phyloP scores from a whole-genome alignment of 108 stramenopile genomes.

The Heterococcus sp. region DNA sequence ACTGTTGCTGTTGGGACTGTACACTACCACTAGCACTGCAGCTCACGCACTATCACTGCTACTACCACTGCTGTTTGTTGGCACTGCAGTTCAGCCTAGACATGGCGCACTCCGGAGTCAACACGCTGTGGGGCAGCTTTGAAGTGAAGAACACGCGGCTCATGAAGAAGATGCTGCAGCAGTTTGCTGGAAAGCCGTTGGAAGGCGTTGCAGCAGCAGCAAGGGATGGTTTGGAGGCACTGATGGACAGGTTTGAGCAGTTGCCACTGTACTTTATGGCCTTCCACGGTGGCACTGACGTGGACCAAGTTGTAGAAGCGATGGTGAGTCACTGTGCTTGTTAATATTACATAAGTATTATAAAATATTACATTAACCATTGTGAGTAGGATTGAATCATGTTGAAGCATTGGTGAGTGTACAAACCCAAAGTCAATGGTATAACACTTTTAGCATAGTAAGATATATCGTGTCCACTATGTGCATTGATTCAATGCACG shows the following conservation, averaged over 20 bases:
- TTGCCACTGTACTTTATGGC: constrained; percentile 88
- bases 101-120: constrained; percentile 80
- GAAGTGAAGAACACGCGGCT: constrained; percentile 89
- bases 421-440: too few species aligned
- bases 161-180: constrained; percentile 83
- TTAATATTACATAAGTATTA: background rate
- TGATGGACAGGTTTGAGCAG: constrained; percentile 76
- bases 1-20: too few species aligned
- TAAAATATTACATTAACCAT: too few species aligned
- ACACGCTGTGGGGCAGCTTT: constrained; percentile 91
- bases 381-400: too few species aligned
- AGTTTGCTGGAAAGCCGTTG: constrained; percentile 69
- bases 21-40: too few species aligned
- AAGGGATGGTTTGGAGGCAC: constrained; percentile 48
- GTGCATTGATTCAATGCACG: too few species aligned
- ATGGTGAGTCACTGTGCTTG: constrained; percentile 54
- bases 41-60: too few species aligned
- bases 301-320: constrained; percentile 88
- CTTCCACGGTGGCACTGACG: constrained; percentile 87
- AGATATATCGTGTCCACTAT: too few species aligned
- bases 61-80: too few species aligned
- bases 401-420: too few species aligned
- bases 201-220: constrained; percentile 36
- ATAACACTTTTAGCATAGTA: too few species aligned
- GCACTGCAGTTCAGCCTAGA: constrained; percentile 74